Conservation (phyloP, 2,329 filamentous ascomycete genomes). For the Camptophora hylomeconis region DNA sequence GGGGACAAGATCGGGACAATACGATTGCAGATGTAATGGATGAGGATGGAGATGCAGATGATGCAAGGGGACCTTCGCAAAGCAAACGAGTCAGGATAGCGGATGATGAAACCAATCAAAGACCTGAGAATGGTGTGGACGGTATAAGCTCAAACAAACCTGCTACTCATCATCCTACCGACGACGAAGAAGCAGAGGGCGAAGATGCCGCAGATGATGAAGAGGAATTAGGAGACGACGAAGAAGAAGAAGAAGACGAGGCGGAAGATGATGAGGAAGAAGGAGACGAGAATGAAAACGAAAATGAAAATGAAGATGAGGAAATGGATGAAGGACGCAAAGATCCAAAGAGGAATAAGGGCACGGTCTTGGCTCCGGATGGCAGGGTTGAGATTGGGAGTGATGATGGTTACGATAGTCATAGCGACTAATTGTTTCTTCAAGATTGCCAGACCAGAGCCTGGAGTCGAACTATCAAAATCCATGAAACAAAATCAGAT, state of each 20-base stretch:
- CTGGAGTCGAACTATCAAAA: too few species aligned
- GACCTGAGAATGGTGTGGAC: constrained; percentile 19
- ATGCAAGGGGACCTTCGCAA: constrained; percentile 2
- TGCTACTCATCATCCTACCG: constrained; percentile 11
- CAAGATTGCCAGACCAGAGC: too few species aligned
- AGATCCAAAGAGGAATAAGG: constrained; percentile 3
- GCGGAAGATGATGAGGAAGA: constrained; percentile 15
- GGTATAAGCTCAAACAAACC: constrained; percentile 1
- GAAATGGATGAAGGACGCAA: constrained; percentile 11
- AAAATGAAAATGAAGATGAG: constrained; percentile 12
- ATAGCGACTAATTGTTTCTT: too few species aligned
- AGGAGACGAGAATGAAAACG: constrained; percentile 15
- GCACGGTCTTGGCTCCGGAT: constrained; percentile 9
- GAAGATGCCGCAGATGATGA: constrained; percentile 18
- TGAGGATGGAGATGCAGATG: constrained; percentile 42
- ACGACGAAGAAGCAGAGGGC: constrained; percentile 9
- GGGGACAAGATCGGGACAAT: constrained; percentile 33
- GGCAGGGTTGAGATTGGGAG: constrained; percentile 13
- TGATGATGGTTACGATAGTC: constrained; percentile 16
- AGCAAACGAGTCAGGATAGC: constrained; percentile 8
- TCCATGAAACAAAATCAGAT: too few species aligned
- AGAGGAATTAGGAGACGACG: constrained; percentile 14
- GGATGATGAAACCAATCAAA: constrained; percentile 14
- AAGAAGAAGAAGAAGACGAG: constrained; percentile 18
- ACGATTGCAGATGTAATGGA: constrained; percentile 25